Evolutionary conservation across 306 rosid species (phyloP), one percentile per base, ranked within the genome.

Genomic region (Quercus engelmannii): DNA sequence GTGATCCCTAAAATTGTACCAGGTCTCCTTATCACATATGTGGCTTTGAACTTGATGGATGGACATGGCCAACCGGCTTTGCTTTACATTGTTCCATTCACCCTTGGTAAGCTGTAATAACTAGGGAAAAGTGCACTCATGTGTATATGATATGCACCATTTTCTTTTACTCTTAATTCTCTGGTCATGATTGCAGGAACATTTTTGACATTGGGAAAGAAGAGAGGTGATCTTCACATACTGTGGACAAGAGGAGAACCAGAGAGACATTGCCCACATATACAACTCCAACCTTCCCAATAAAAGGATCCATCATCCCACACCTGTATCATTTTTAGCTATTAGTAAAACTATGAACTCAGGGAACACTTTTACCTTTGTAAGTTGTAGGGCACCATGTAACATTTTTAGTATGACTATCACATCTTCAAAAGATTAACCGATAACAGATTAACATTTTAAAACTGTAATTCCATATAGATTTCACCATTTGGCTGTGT

Each of bases 11-110:
- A 69, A 70, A 62, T 49, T 73, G 76, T 74, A 30, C 67, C 61
- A 96, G 99, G 99, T 80, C 97, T 96, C 30, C 94, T 96, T 25
- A 54, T 96, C 87, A 96, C 99, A 25, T 96, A 96, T 26, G 88
- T 96, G 74, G 99, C 99, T 79, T 85, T 96, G 89, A 96, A 96
- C 91, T 81, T 96, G 84, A 96, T 96, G 99, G 99, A 96, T 68
- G 99, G 98, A 65, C 99, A 93, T 78, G 99, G 98, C 75, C 99
- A 96, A 80, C 99, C 99, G 1, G 99, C 99, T 80, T 86, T 96
- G 84, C 91, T 96, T 65, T 96, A 93, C 87, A 96, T 93, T 58
- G 99, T 96, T 57, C 99, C 99, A 10, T 96, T 96, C 82, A 96
- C 94, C 25, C 93, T 96, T 10, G 98, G 99, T 96, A 78, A 88